Conservation (phyloP, 1,284 basidiomycete species). For the Meira miltonrushii region DNA sequence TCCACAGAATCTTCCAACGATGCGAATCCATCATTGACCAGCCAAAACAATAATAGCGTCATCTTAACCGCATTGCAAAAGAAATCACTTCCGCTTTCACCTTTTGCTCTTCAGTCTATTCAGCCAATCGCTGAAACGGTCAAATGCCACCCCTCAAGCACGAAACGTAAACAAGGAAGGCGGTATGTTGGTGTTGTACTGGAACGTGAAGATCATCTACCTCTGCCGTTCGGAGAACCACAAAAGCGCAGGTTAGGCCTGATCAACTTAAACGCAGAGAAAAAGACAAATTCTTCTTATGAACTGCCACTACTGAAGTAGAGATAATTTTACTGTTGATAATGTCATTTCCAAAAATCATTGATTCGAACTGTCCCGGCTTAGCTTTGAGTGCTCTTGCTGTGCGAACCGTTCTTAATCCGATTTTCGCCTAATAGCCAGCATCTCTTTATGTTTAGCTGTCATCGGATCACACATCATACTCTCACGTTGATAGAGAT, state of each 20-base stretch:
- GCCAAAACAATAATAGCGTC: neutral
- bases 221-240: conserved; percentile 6
- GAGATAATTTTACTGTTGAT: too few species aligned
- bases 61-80: too few species aligned
- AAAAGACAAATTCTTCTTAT: conserved; percentile 1
- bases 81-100: neutral
- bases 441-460: too few species aligned
- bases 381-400: too few species aligned
- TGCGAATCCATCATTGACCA: conserved; percentile 1
- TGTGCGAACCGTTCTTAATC: too few species aligned
- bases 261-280: neutral
- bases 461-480: too few species aligned
- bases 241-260: conserved; percentile 10
- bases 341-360: too few species aligned
- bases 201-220: neutral
- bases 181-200: conserved; percentile 47
- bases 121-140: conserved; percentile 20
- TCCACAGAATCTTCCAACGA: conserved; percentile 5
- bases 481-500: too few species aligned
- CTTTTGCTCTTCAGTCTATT: neutral
- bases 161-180: conserved; percentile 24
- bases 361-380: too few species aligned
- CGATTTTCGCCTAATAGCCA: too few species aligned
- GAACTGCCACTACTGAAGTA: too few species aligned
- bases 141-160: conserved; percentile 38